phyloP scores from a whole-genome alignment of 1,284 basidiomycete genomes.

The Austroboletus niveus region DNA sequence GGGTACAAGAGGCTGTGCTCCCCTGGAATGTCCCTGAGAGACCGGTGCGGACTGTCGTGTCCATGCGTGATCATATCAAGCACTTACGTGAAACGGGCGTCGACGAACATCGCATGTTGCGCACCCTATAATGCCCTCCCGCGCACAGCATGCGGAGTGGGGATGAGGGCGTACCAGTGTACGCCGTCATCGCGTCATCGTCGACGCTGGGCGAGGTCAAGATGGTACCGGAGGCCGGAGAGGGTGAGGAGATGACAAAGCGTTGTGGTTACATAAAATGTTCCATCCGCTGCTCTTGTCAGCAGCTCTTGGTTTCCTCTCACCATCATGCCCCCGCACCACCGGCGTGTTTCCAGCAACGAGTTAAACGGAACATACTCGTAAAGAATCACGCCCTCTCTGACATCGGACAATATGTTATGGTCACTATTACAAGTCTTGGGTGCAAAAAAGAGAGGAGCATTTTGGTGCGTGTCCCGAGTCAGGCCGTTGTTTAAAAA shows the following conservation, averaged over 20 bases:
- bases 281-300: slow-evolving; percentile 31
- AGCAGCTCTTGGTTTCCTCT: slow-evolving; percentile 35
- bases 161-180: not conserved
- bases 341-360: not conserved
- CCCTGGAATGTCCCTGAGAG: not conserved
- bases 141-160: no score
- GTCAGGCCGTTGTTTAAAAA: slow-evolving; percentile 5
- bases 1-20: slow-evolving; percentile 13
- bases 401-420: slow-evolving; percentile 1
- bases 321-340: slow-evolving; percentile 27
- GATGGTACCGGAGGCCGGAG: not conserved
- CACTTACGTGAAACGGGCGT: not conserved
- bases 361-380: not conserved
- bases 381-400: not conserved
- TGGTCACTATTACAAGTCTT: slow-evolving; percentile 17
- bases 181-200: not conserved
- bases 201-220: not conserved
- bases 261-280: slow-evolving; percentile 35
- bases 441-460: slow-evolving; percentile 6
- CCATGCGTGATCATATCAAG: not conserved
- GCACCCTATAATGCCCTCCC: not conserved
- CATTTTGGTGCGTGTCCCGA: slow-evolving; percentile 19
- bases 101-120: not conserved
- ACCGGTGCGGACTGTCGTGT: not conserved
- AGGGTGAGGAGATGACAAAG: slow-evolving; percentile 31